These are phyloP conservation scores for Cercospora zeae-maydis DNA, from an alignment of 2,329 filamentous ascomycete species.

Conservation along the genomic window DNA sequence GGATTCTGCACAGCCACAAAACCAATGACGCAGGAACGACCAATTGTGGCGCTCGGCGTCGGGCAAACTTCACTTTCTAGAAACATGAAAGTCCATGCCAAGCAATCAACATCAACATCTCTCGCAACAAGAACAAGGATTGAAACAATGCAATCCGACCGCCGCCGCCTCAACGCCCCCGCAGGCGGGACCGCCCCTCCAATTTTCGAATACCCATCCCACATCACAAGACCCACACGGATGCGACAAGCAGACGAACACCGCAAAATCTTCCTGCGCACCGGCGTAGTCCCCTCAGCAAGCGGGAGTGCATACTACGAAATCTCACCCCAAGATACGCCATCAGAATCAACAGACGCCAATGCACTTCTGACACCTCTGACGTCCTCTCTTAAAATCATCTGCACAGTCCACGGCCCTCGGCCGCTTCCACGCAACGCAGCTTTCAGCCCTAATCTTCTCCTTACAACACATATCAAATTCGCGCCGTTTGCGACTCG, in stretches of 20 bases:
- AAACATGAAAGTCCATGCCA: constrained; percentile 12
- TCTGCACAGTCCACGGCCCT: constrained; percentile 89
- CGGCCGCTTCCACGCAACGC: constrained; percentile 84
- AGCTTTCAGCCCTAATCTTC: constrained; percentile 86
- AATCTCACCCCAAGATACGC: constrained; percentile 41
- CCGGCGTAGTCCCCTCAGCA: constrained; percentile 86
- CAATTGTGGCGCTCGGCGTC: background rate
- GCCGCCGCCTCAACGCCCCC: constrained; percentile 86
- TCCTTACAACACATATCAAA: constrained; percentile 90
- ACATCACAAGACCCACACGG: constrained; percentile 51
- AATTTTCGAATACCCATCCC: constrained; percentile 57
- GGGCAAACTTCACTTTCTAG: constrained; percentile 10
- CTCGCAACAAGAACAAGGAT: background rate
- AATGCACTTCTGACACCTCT: constrained; percentile 51
- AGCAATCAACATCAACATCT: constrained; percentile 11
- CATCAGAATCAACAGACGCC: constrained; percentile 31
- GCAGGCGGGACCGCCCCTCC: constrained; percentile 71
- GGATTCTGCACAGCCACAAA: background rate
- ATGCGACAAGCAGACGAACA: constrained; percentile 66
- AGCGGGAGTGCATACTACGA: constrained; percentile 88
- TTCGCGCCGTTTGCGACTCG: constrained; percentile 91
- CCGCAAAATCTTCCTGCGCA: constrained; percentile 87
- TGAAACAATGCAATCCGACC: constrained; percentile 59
- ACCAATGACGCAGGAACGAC: background rate
- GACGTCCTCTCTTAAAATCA: constrained; percentile 76